Conservation (phyloP, 139 green algal genomes). For the Desmodesmus armatus region DNA sequence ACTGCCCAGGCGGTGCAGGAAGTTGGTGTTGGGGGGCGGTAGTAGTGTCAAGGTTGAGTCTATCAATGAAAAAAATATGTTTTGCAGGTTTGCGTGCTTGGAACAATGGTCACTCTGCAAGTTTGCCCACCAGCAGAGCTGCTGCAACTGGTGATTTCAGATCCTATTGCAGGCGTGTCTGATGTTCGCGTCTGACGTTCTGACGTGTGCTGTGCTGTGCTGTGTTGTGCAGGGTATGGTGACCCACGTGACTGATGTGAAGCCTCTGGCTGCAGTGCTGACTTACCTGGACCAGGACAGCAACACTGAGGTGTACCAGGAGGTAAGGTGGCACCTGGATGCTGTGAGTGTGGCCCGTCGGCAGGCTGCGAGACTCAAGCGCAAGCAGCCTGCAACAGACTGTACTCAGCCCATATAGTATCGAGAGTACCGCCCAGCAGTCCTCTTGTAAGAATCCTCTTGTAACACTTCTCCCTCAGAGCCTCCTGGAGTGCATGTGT, state of each 20-base stretch:
- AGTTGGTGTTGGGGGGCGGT: too few relatives aligned
- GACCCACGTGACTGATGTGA: conserved; percentile 94
- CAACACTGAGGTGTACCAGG: conserved; percentile 96
- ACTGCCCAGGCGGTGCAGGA: too few relatives aligned
- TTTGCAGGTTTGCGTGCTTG: background rate
- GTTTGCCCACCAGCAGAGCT: background rate
- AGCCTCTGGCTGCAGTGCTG: conserved; percentile 90
- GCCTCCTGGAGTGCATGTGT: background rate
- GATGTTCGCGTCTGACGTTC: background rate
- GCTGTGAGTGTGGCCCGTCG: too few relatives aligned
- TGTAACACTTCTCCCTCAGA: background rate
- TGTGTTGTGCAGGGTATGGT: conserved; percentile 82
- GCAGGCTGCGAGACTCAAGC: too few relatives aligned
- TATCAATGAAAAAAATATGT: too few relatives aligned
- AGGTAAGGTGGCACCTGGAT: conserved; percentile 63
- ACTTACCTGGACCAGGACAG: conserved; percentile 95
- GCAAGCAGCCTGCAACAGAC: background rate
- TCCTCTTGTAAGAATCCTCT: too few relatives aligned
- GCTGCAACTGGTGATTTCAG: background rate
- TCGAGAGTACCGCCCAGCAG: background rate
- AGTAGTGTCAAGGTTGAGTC: too few relatives aligned
- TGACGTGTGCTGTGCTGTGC: background rate
- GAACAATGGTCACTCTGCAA: background rate
- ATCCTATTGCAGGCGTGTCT: background rate
- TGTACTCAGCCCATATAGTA: background rate